These are phyloP conservation scores for Tetrapisispora namnaoensis DNA, from an alignment of 805 yeast species.

Conservation along the genomic window DNA sequence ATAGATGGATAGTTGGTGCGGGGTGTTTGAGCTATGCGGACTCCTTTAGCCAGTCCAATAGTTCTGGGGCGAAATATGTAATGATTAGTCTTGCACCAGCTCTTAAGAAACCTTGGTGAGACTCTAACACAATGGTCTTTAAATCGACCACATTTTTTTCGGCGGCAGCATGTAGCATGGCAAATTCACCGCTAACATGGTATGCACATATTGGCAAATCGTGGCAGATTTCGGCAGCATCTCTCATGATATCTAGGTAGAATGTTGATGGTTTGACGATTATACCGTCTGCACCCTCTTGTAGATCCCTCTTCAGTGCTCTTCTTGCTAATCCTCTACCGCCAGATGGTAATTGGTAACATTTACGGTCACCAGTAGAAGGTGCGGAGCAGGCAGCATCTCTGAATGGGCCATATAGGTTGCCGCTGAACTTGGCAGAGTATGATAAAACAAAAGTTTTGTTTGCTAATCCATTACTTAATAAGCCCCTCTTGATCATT, in stretches of 20 bases:
- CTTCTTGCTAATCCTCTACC: slow-evolving; percentile 91
- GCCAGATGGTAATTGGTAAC: slow-evolving; percentile 88
- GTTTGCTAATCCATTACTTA: slow-evolving; percentile 76
- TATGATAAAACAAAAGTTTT: slow-evolving; percentile 85
- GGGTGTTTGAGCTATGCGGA: neutral
- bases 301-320: slow-evolving; percentile 75
- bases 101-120: slow-evolving; percentile 83
- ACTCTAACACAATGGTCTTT: slow-evolving; percentile 66
- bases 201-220: slow-evolving; percentile 90
- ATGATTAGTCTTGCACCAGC: slow-evolving; percentile 93
- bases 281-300: slow-evolving; percentile 92
- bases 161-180: slow-evolving; percentile 97
- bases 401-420: slow-evolving; percentile 91
- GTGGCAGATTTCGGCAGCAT: slow-evolving; percentile 70
- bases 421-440: slow-evolving; percentile 88
- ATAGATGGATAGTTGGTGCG: too few species aligned
- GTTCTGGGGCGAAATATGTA: slow-evolving; percentile 91
- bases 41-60: slow-evolving; percentile 63
- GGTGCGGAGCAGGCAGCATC: slow-evolving; percentile 96
- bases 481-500: slow-evolving; percentile 79
- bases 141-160: slow-evolving; percentile 88
- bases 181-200: slow-evolving; percentile 95
- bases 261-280: slow-evolving; percentile 95
- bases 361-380: slow-evolving; percentile 79
- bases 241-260: slow-evolving; percentile 82